These are phyloP conservation scores for Pseudogymnoascus sp. DNA, from an alignment of 2,329 filamentous ascomycete genomes.

Conservation along the genomic window DNA sequence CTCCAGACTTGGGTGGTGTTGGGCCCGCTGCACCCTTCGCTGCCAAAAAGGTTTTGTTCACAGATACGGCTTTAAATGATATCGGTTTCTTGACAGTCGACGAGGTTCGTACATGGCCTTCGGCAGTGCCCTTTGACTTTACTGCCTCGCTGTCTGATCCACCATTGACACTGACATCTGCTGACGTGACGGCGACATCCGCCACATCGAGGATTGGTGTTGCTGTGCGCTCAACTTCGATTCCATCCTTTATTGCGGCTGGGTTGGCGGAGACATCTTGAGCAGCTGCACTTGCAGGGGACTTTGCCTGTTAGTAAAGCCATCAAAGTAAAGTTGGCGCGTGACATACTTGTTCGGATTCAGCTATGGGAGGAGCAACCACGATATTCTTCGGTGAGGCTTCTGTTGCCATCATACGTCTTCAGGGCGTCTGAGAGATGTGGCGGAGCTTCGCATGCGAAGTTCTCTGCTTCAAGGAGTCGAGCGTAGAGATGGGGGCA, in stretches of 20 bases:
- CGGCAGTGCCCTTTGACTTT: constrained; percentile 47
- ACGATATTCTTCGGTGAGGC: constrained; percentile 42
- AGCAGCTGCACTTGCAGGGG: constrained; percentile 26
- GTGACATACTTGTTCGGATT: constrained; percentile 12
- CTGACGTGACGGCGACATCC: constrained; percentile 52
- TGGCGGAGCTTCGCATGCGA: constrained; percentile 27
- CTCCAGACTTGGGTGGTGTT: constrained; percentile 40
- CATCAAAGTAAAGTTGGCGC: constrained; percentile 6
- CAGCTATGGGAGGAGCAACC: constrained; percentile 15
- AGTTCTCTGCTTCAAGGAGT: constrained; percentile 13
- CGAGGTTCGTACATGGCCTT: constrained; percentile 48
- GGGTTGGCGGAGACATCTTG: constrained; percentile 37
- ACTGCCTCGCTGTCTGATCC: constrained; percentile 71
- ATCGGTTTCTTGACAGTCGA: constrained; percentile 63
- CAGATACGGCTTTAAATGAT: constrained; percentile 77
- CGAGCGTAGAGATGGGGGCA: background rate
- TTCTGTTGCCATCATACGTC: constrained; percentile 60
- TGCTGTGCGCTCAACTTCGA: constrained; percentile 39
- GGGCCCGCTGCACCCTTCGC: constrained; percentile 50
- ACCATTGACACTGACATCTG: constrained; percentile 61
- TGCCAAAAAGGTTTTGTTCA: constrained; percentile 76
- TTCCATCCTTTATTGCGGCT: constrained; percentile 39
- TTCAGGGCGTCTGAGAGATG: constrained; percentile 29
- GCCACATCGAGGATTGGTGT: constrained; percentile 46
- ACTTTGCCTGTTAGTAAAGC: background rate